These are phyloP conservation scores for Aspergillus sp. DNA, from an alignment of 2,329 filamentous ascomycete genomes.

Conservation along the genomic window DNA sequence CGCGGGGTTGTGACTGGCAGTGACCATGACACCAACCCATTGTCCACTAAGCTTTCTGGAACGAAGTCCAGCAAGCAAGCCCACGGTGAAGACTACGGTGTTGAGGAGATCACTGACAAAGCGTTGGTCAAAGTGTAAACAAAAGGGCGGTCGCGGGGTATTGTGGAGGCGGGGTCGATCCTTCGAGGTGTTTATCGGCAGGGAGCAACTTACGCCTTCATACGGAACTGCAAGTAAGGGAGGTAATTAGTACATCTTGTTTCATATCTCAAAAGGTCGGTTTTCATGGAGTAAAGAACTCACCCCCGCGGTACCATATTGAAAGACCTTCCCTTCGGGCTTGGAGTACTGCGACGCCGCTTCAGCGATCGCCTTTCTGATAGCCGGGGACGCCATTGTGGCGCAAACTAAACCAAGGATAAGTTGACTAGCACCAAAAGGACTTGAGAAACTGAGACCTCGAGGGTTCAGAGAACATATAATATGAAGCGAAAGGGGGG, in stretches of 20 bases:
- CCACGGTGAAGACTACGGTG: constrained; percentile 89
- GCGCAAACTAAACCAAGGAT: constrained; percentile 23
- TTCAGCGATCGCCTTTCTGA: constrained; percentile 49
- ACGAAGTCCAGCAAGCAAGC: constrained; percentile 81
- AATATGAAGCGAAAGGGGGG: constrained; percentile 9
- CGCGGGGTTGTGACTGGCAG: constrained; percentile 88
- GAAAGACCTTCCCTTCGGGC: constrained; percentile 54
- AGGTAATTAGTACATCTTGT: constrained; percentile 16
- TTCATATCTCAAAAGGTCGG: constrained; percentile 2
- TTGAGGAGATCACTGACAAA: constrained; percentile 71
- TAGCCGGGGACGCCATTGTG: constrained; percentile 46
- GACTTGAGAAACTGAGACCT: not conserved
- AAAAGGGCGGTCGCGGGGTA: constrained; percentile 34
- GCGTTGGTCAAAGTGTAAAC: constrained; percentile 38
- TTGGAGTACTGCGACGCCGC: constrained; percentile 53
- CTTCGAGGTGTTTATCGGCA: constrained; percentile 18
- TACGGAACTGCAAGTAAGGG: constrained; percentile 58
- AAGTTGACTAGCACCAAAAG: not conserved
- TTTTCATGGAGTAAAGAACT: constrained; percentile 32
- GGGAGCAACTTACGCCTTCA: constrained; percentile 62
- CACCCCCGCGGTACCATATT: constrained; percentile 65
- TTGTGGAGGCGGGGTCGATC: constrained; percentile 32
- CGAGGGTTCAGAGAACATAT: constrained; percentile 1
- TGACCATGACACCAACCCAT: constrained; percentile 95
- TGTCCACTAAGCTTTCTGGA: constrained; percentile 88